Conservation (phyloP, 2,329 filamentous ascomycete species). For the Lachnellula hyalina region DNA sequence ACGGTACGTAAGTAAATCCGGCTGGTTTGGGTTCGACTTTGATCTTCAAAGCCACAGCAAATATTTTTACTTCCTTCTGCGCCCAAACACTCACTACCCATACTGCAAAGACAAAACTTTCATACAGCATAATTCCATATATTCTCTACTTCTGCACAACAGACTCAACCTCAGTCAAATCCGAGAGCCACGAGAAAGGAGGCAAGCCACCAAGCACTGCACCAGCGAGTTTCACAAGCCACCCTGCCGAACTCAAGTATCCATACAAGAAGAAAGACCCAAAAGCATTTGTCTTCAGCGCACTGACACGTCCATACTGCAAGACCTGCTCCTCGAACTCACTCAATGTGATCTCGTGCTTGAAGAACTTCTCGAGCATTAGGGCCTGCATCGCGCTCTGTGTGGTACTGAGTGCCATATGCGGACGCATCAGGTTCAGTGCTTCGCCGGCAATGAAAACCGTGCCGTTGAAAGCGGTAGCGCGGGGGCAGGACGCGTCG, state of each 20-base stretch:
- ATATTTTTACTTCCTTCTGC: no score
- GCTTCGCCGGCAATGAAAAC: constrained; percentile 35
- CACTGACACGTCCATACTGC: background rate
- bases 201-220: background rate
- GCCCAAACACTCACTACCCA: no score
- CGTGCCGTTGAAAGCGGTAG: constrained; percentile 34
- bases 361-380: background rate
- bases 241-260: background rate
- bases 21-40: no score
- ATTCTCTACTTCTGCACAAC: no score
- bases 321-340: constrained; percentile 1
- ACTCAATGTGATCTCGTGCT: background rate
- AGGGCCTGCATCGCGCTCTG: constrained; percentile 4
- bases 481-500: constrained; percentile 33
- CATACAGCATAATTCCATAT: no score
- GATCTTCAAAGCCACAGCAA: no score
- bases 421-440: constrained; percentile 2
- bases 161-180: background rate
- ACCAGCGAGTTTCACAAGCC: background rate
- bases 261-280: background rate
- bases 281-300: background rate
- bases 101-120: no score
- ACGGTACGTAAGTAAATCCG: no score
- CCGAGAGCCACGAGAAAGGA: background rate
- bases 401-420: constrained; percentile 3